Percentiles rank a stretch among this genome's conserved stretches.
phyloP scores from a whole-genome alignment of 768 basidiomycete species.

The Pilatotrama ljubarskyi region DNA sequence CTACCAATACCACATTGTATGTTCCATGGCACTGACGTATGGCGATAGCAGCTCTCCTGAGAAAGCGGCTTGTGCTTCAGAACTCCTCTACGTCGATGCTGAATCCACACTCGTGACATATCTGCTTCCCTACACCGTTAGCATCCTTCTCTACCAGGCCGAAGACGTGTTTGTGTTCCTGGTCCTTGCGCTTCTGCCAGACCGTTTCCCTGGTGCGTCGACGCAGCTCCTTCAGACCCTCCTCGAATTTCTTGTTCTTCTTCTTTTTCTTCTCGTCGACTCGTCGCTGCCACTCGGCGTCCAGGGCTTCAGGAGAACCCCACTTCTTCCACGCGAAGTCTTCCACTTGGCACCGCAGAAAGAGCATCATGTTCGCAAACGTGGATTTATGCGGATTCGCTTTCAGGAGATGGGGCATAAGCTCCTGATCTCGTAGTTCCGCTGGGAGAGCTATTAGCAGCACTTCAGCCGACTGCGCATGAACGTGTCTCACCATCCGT shows the following conservation, averaged over 20 bases:
- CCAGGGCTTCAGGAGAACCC: conserved; percentile 90
- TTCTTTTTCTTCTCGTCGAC: conserved; percentile 83
- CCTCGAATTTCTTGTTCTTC: conserved; percentile 94
- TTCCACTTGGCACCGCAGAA: conserved; percentile 90
- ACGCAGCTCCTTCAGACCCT: conserved; percentile 81
- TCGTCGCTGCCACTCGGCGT: conserved; percentile 81
- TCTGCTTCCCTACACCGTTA: conserved; percentile 63
- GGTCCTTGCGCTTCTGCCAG: conserved; percentile 85
- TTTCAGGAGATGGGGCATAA: conserved; percentile 90
- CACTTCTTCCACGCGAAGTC: conserved; percentile 98
- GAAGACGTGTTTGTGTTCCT: conserved; percentile 87
- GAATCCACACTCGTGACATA: conserved; percentile 90
- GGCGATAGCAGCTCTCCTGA: neutral
- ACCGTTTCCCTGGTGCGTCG: conserved; percentile 84
- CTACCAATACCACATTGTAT: too few species aligned
- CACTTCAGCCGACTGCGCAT: too few species aligned
- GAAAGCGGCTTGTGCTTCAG: conserved; percentile 29
- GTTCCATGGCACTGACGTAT: too few species aligned
- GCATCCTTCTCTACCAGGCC: conserved; percentile 54
- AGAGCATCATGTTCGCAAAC: conserved; percentile 99
- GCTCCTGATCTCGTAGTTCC: conserved; percentile 88
- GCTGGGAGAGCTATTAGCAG: conserved; percentile 49
- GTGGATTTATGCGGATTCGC: conserved; percentile 95
- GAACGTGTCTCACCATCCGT: conserved; percentile 71
- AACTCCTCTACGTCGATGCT: conserved; percentile 87